phyloP scores from a whole-genome alignment of 2,329 filamentous ascomycete genomes.

The Pestalotiopsis sp. region DNA sequence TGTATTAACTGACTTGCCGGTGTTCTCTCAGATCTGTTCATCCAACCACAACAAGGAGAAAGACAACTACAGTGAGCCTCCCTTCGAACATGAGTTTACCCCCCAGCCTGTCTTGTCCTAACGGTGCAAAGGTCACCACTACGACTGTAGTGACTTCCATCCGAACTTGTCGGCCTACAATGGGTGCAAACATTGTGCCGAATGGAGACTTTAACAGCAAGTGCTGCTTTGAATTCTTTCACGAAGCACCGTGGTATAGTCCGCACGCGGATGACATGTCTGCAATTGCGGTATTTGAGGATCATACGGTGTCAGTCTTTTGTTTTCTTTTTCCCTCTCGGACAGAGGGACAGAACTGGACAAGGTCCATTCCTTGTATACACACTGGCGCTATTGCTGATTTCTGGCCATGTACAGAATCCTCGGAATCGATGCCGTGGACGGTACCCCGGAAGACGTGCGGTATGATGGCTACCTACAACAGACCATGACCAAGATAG shows the following conservation, averaged over 20 bases:
- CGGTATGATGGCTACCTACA: not conserved
- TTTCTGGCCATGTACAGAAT: not conserved
- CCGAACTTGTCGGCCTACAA: not conserved
- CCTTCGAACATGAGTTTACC: not conserved
- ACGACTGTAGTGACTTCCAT: not conserved
- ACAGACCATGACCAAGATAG: not conserved
- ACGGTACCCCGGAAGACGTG: too few relatives aligned
- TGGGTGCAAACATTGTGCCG: not conserved
- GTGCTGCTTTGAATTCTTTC: not conserved
- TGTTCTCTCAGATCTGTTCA: not conserved
- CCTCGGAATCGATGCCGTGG: not conserved
- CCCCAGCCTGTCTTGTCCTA: not conserved
- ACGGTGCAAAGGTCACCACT: not conserved
- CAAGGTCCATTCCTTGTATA: not conserved
- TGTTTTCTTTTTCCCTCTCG: slow-evolving; percentile 12
- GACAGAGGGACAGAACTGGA: too few relatives aligned
- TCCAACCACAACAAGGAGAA: not conserved
- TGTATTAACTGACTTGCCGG: too few relatives aligned
- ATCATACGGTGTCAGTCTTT: not conserved
- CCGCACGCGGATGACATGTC: not conserved
- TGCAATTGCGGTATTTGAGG: not conserved
- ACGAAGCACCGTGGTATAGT: not conserved
- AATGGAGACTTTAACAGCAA: not conserved
- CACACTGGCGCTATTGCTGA: not conserved
- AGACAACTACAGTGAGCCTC: not conserved